phyloP scores from a whole-genome alignment of 2,329 filamentous ascomycete genomes.

The Fusarium coffeatum region DNA sequence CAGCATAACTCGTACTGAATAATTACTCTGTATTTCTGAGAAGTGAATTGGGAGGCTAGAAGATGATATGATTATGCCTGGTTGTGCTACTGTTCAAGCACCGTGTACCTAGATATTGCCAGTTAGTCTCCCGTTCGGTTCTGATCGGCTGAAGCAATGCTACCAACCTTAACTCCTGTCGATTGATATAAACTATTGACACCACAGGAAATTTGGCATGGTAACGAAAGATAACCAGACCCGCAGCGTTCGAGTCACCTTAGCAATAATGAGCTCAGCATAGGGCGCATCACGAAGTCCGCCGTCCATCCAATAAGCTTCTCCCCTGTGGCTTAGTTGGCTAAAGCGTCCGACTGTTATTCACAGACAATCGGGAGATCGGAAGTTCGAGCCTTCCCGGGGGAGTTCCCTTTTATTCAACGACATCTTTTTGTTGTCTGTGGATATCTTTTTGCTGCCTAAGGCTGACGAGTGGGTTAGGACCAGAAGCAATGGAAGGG shows the following conservation, averaged over 20 bases:
- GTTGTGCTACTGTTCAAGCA: background rate
- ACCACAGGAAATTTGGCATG: background rate
- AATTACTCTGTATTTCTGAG: background rate
- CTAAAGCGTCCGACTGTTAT: conserved; percentile 45
- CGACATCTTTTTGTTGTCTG: background rate
- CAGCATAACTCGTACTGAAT: background rate
- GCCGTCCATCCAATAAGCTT: conserved; percentile 7
- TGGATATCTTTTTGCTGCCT: conserved; percentile 17
- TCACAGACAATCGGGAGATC: conserved; percentile 44
- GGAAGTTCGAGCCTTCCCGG: conserved; percentile 48
- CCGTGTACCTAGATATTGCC: background rate
- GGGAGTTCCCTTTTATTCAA: conserved; percentile 25
- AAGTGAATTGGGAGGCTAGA: background rate
- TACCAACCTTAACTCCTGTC: background rate
- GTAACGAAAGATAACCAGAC: background rate
- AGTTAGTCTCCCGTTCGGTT: background rate
- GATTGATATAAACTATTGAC: background rate
- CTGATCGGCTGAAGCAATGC: background rate
- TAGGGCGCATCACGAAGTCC: background rate
- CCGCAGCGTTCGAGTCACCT: background rate
- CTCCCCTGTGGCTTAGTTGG: conserved; percentile 44
- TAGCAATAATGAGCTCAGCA: background rate
- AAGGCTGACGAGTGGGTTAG: background rate
- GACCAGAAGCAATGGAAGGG: background rate
- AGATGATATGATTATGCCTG: background rate